These are phyloP conservation scores for Rhododendron ovatum DNA, from an alignment of 148 eudicot species.

Conservation along the genomic window DNA sequence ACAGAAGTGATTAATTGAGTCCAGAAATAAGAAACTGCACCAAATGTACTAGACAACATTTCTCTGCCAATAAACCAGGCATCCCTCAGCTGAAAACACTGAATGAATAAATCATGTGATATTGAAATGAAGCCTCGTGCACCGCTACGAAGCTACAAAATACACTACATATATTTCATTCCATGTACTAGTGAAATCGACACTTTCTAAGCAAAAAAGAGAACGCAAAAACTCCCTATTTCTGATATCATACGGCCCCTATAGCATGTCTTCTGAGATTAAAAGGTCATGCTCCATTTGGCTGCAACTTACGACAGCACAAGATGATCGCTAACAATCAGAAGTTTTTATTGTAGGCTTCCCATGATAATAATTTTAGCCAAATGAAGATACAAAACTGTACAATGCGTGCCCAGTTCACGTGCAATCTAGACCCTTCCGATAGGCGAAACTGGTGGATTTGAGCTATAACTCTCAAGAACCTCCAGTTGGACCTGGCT, in stretches of 20 bases:
- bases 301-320: background rate
- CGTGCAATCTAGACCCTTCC: constrained; percentile 50
- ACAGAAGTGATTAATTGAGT: background rate
- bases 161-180: background rate
- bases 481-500: constrained; percentile 22
- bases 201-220: background rate
- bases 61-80: background rate
- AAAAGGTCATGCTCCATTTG: background rate
- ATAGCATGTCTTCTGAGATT: background rate
- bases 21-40: background rate
- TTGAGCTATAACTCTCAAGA: constrained; percentile 42
- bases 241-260: background rate
- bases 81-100: background rate
- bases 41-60: background rate
- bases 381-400: constrained; percentile 6
- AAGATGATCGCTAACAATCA: background rate
- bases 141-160: background rate
- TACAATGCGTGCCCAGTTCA: constrained; percentile 10
- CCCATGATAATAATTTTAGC: background rate
- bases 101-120: background rate
- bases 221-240: background rate
- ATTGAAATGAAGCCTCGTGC: background rate
- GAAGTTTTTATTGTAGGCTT: constrained; percentile 8
- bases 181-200: background rate
- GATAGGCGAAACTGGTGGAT: constrained; percentile 67